Evolutionary conservation across 345 rosid genomes (phyloP), one percentile per base, ranked within the genome.

Genomic region (Hibiscus tridactylites): DNA sequence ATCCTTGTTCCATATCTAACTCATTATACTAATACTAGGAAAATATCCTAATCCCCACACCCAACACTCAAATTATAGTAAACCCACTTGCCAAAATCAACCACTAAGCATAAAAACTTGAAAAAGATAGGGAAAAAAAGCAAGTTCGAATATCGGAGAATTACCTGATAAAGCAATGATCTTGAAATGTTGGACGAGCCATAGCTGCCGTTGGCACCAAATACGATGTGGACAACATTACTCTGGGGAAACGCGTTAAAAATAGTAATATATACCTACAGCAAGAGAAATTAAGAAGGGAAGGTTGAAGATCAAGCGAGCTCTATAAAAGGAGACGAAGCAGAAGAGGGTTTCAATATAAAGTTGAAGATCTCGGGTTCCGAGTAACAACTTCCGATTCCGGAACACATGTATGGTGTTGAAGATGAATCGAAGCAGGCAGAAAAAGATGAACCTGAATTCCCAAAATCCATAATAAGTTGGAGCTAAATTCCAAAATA

Each of bases 391-490:
- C 83, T 82, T 80, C 56, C 73, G 29, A 50, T 82, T 80, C 50
- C 70, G 37, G 52, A 79, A 37, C 60, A 73, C 56, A 64, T 72
- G 56, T 39, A 59, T 6, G 73, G 71, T 4, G 64, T 15, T 29
- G 75, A 57, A 52, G 74, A 76, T 60, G 71, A 70, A 46, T 52
- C 15, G 7, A 24, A 65, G 65, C 17, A 73, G 21, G 24, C 61
- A 50, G 74, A 67, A 24, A 54, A 65, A 71, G 74, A 64, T 17
- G 75, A 46, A 73, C 81, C 79, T 76, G 77, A 83, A 79, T 79
- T 77, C 79, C 84, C 80, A 69, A 83, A 70, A 80, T 82, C 89
- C 88, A 87, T 87, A 80, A 73, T 74, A 80, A 61, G 47, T 13
- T 39, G 37, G 3, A 56, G 63, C 19, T 56, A 19, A 35, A 56